phyloP scores from a whole-genome alignment of 2,329 filamentous ascomycete genomes.

The Hypomyces rosellus region DNA sequence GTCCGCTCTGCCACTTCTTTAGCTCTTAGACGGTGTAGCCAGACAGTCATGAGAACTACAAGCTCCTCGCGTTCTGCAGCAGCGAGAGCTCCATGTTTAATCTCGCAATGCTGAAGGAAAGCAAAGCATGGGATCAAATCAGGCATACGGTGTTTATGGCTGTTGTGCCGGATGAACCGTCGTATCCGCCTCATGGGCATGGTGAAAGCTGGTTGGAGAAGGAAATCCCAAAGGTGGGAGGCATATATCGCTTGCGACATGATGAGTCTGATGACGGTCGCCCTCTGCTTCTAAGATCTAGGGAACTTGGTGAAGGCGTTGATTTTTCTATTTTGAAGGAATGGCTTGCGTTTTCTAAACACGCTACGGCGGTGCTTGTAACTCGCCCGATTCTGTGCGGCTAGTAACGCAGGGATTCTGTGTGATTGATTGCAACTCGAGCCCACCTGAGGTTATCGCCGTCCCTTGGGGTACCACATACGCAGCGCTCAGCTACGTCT shows the following conservation, averaged over 20 bases:
- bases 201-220: constrained; percentile 6
- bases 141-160: constrained; percentile 8
- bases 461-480: constrained; percentile 20
- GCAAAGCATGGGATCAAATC: constrained; percentile 1
- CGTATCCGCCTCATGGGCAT: not conserved
- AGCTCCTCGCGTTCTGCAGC: constrained; percentile 10
- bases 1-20: constrained; percentile 4
- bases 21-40: constrained; percentile 1
- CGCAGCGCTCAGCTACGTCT: constrained; percentile 40
- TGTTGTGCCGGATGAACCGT: constrained; percentile 5
- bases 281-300: not conserved
- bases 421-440: constrained; percentile 4
- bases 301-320: not conserved
- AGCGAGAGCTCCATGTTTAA: constrained; percentile 7
- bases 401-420: constrained; percentile 1
- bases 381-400: not conserved
- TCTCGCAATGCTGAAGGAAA: constrained; percentile 1
- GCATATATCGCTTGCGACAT: constrained; percentile 3
- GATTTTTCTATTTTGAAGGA: constrained; percentile 1
- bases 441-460: not conserved
- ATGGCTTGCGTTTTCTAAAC: constrained; percentile 4
- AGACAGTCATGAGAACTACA: not conserved
- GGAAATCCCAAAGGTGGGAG: constrained; percentile 7
- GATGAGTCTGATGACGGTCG: not conserved
- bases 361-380: not conserved